A percentile compares a stretch with the other conserved stretches of the same genome.
Conservation (phyloP, 2,329 filamentous ascomycete genomes). For the Hymenoscyphus fructigenus region DNA sequence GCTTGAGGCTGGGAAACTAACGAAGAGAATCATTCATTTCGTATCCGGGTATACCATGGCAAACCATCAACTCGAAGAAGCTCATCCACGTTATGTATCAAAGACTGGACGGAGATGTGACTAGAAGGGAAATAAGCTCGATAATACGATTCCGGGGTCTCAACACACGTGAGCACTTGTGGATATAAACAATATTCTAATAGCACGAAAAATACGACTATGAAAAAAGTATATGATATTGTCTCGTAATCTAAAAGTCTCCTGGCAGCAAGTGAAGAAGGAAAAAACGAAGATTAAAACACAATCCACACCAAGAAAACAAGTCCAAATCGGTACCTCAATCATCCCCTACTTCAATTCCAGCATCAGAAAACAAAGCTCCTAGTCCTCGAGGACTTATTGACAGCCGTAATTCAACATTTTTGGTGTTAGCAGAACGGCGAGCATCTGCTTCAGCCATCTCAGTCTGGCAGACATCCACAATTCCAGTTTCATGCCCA, state of each 20-base stretch:
- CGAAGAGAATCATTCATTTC: background rate
- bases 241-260: background rate
- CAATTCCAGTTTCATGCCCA: slow-evolving; percentile 14
- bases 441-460: slow-evolving; percentile 2
- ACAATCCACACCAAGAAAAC: background rate
- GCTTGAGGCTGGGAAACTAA: background rate
- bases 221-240: background rate
- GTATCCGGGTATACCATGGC: background rate
- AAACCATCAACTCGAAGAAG: background rate
- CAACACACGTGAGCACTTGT: background rate
- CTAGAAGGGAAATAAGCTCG: background rate
- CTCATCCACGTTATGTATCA: background rate
- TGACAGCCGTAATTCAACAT: background rate
- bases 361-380: background rate
- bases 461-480: slow-evolving; percentile 10
- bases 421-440: background rate
- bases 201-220: background rate
- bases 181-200: background rate
- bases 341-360: background rate
- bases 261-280: background rate
- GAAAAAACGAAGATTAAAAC: background rate
- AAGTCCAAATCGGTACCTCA: background rate
- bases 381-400: background rate
- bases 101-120: background rate
- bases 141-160: background rate